Conservation (phyloP, 371 early-diverging fungal species). For the Capillidium rhysosporum region DNA sequence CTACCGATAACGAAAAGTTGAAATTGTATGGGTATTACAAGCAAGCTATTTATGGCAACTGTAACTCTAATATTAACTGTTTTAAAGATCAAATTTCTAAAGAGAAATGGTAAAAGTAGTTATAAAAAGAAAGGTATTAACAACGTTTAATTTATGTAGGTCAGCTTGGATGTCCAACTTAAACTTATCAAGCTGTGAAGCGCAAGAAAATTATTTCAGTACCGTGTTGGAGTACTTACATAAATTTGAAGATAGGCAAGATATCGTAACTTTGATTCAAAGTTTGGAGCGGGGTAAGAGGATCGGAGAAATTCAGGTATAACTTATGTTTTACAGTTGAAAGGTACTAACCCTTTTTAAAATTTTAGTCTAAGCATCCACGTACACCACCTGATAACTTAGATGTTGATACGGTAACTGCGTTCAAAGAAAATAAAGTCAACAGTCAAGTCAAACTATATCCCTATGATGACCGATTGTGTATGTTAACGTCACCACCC, state of each 20-base stretch:
- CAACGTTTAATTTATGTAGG: background rate
- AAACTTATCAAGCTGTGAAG: background rate
- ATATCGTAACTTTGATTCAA: background rate
- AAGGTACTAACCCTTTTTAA: background rate
- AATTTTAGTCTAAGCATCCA: background rate
- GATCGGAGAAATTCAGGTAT: background rate
- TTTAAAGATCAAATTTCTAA: background rate
- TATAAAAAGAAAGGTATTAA: no score
- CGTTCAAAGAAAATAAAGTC: no score
- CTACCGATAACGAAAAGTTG: background rate
- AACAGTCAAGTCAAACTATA: no score
- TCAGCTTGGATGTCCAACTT: background rate
- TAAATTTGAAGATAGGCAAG: background rate
- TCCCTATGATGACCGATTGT: no score
- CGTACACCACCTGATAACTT: background rate
- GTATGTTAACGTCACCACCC: no score
- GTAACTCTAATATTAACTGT: background rate
- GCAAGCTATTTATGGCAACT: background rate
- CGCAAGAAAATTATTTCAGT: background rate
- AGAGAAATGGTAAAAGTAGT: background rate
- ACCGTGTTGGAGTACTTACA: background rate
- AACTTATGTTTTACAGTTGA: background rate
- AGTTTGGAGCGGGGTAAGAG: slow-evolving; percentile 2
- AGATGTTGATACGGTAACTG: no score
- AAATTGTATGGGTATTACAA: slow-evolving; percentile 6